Base-by-base conservation (phyloP, 768 basidiomycete species). In the Daedaleopsis nitida region DNA sequence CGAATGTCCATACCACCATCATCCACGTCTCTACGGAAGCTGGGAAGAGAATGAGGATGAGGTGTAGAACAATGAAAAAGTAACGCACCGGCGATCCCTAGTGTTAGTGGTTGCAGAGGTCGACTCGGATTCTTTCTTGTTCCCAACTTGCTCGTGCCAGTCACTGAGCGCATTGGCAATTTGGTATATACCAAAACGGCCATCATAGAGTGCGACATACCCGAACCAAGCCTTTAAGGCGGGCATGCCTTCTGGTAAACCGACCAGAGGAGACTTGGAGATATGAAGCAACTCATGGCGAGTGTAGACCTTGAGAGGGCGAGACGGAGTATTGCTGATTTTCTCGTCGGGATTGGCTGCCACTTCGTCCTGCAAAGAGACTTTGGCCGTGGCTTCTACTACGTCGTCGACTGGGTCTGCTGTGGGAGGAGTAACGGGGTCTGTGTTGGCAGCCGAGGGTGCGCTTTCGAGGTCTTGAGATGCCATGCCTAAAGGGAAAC, bases 211-310 rank as follows among this genome's bases (percentile, higher is more conserved):
- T 3, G 35, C 63, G 42, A 78, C 85, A 60, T 72, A 94, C 92
- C 92, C 92, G 75, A 94, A 94, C 92, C 92, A 94, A 49, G 88
- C 85, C 76, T 87, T 92, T 54, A 94, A 76, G 49, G 84, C 79
- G 52, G 92, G 92, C 93, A 94, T 93, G 65, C 84, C 84, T 53
- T 77, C 70, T 7, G 93, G 92, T 24, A 80, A 77, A 62, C 82
- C 78, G 24, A 94, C 88, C 43, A 94, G 76, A 23, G 90, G 88
- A n/a, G 92, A 94, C 64, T 82, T 83, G 65, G 84, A 81, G 21
- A 94, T 82, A 57, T 75, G 73, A 55, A 94, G 83, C 42, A 93
- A 75, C 63, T 92, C 86, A 51, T 79, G 69, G 52, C 90, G 86
- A 69, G 86, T 81, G 76, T 94, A 94, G 64, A 86, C 82, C 65